phyloP scores from a whole-genome alignment of 2,329 filamentous ascomycete species.

The Claviceps pazoutovae region DNA sequence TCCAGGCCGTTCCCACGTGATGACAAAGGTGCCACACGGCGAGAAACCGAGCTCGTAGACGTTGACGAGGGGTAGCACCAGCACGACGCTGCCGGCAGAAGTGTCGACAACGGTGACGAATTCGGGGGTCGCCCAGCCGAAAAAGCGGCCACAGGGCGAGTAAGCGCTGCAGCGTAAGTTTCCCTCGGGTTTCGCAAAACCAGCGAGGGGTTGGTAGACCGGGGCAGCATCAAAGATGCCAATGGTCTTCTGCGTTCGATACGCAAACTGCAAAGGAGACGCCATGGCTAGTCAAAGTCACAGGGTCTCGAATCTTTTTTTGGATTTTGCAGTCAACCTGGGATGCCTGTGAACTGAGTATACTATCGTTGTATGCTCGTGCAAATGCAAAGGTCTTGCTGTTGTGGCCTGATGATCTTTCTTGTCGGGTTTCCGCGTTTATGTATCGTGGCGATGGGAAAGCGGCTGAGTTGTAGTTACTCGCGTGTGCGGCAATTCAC shows the following conservation, averaged over 20 bases:
- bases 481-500: not conserved
- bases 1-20: slow-evolving; percentile 86
- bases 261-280: slow-evolving; percentile 85
- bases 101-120: slow-evolving; percentile 77
- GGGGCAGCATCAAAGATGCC: slow-evolving; percentile 86
- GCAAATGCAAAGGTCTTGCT: not conserved
- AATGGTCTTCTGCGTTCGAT: slow-evolving; percentile 93
- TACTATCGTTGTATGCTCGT: slow-evolving; percentile 1
- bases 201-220: slow-evolving; percentile 70
- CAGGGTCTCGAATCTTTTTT: slow-evolving; percentile 31
- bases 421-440: not conserved
- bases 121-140: slow-evolving; percentile 85
- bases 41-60: slow-evolving; percentile 95
- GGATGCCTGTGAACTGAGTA: slow-evolving; percentile 2
- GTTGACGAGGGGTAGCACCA: slow-evolving; percentile 63
- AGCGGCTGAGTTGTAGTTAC: not conserved
- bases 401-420: not conserved
- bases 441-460: not conserved
- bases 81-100: slow-evolving; percentile 57
- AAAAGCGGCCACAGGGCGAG: slow-evolving; percentile 90
- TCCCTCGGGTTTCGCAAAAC: slow-evolving; percentile 78
- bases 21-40: slow-evolving; percentile 78
- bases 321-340: slow-evolving; percentile 11
- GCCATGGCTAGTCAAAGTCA: slow-evolving; percentile 93
- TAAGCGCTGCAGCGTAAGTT: slow-evolving; percentile 91